These are phyloP conservation scores for Neurospora sp. DNA, from an alignment of 495 filamentous ascomycete genomes.

Conservation along the genomic window DNA sequence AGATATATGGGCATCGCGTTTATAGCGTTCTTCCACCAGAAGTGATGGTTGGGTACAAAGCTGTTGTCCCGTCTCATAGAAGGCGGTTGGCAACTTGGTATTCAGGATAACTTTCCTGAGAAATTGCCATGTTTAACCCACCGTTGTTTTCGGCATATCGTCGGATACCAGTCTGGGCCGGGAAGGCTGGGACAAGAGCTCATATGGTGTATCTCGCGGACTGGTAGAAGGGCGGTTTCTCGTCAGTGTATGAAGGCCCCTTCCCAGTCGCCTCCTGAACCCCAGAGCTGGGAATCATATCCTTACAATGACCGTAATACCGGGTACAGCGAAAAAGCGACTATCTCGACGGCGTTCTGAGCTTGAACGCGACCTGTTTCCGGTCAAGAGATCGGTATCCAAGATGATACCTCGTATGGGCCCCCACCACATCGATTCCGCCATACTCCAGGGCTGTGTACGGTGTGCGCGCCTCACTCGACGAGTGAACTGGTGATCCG, in stretches of 20 bases:
- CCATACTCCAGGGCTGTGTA: not conserved
- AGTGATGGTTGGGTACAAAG: not conserved
- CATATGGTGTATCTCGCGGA: not conserved
- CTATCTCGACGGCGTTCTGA: not conserved
- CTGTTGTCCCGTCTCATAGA: not conserved
- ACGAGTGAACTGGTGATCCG: not conserved
- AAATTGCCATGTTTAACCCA: not conserved
- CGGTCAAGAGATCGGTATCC: not conserved
- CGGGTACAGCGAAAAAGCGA: not conserved
- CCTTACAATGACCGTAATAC: not conserved
- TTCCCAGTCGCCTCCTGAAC: not conserved
- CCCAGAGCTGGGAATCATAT: not conserved
- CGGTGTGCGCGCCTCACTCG: not conserved
- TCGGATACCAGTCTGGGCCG: not conserved
- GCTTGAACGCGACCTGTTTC: not conserved
- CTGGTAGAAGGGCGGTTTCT: not conserved
- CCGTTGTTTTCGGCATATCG: not conserved
- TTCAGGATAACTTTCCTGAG: not conserved
- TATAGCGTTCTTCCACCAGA: not conserved
- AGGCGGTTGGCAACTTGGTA: not conserved
- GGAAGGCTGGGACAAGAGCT: too few species aligned
- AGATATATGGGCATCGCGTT: not conserved
- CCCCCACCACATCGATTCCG: not conserved
- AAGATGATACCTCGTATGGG: not conserved
- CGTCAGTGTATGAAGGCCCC: not conserved